phyloP scores from a whole-genome alignment of 164 flowering plant genomes.

The Piper longum region DNA sequence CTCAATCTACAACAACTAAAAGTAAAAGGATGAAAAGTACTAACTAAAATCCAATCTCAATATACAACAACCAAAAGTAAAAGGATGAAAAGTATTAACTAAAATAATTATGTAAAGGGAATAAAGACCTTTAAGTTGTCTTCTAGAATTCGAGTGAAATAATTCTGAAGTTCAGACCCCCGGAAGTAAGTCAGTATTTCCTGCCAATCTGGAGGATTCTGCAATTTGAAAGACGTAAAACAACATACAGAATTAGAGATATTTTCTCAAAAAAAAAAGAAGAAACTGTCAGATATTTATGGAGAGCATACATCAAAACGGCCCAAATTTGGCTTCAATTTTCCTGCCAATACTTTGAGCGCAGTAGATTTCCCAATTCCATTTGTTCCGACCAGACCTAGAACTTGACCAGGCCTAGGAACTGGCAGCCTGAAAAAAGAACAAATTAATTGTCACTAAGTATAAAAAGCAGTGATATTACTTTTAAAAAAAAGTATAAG shows the following conservation, averaged over 20 bases:
- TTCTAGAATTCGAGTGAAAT: conserved; percentile 90
- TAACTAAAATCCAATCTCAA: not conserved
- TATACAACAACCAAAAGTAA: too few relatives aligned
- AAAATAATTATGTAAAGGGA: not conserved
- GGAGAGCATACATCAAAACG: conserved; percentile 57
- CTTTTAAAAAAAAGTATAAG: not conserved
- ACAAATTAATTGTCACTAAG: not conserved
- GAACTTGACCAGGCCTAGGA: conserved; percentile 98
- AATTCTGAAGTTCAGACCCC: conserved; percentile 95
- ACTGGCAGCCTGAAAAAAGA: conserved; percentile 65
- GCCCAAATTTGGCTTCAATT: conserved; percentile 93
- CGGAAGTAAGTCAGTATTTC: conserved; percentile 91
- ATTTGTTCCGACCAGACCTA: conserved; percentile 97
- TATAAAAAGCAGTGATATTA: not conserved
- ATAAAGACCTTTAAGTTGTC: conserved; percentile 77
- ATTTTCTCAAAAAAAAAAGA: not conserved
- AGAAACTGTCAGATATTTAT: not conserved
- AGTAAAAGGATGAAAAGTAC: too few relatives aligned
- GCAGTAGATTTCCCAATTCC: conserved; percentile 99
- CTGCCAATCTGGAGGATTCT: conserved; percentile 99
- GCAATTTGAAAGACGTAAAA: conserved; percentile 11
- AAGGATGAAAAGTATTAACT: too few relatives aligned
- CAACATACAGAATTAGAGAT: not conserved
- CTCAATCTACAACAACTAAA: too few relatives aligned
- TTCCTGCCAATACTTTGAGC: conserved; percentile 94